These are phyloP conservation scores for Termitomyces sp. DNA, from an alignment of 768 basidiomycete species.

Conservation along the genomic window DNA sequence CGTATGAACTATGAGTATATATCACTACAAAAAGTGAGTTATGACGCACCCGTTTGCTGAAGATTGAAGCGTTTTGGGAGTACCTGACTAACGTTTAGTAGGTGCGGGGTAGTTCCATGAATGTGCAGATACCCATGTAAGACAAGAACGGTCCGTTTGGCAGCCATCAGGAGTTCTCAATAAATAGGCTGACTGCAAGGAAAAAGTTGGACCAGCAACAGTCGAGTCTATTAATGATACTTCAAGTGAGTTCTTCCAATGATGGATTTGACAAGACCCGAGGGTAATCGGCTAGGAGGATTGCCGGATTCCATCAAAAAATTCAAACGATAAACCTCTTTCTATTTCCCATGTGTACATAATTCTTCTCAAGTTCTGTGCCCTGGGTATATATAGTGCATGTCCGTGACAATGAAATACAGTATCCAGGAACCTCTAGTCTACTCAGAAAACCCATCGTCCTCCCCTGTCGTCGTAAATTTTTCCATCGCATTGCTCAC, in stretches of 20 bases:
- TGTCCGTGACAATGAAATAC: neutral
- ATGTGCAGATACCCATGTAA: constrained; percentile 36
- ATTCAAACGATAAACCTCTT: neutral
- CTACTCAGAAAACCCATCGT: constrained; percentile 67
- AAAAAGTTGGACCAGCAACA: constrained; percentile 4
- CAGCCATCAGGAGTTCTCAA: constrained; percentile 13
- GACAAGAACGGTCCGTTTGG: constrained; percentile 30
- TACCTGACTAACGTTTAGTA: constrained; percentile 36
- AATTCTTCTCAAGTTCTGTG: no score
- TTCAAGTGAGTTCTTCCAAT: neutral
- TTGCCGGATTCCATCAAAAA: constrained; percentile 2
- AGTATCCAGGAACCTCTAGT: neutral
- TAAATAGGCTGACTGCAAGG: neutral
- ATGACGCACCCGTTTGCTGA: constrained; percentile 63
- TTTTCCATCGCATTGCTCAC: constrained; percentile 74
- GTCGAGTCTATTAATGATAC: no score
- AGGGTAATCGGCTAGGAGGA: constrained; percentile 1
- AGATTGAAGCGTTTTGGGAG: constrained; percentile 66
- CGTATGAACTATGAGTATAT: neutral
- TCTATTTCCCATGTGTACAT: neutral
- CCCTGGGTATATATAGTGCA: neutral
- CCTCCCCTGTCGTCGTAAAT: constrained; percentile 51
- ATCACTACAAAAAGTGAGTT: neutral
- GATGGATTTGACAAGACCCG: no score
- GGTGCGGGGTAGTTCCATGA: neutral